Conservation (phyloP, 345 rosid genomes). For the Pistacia atlantica region DNA sequence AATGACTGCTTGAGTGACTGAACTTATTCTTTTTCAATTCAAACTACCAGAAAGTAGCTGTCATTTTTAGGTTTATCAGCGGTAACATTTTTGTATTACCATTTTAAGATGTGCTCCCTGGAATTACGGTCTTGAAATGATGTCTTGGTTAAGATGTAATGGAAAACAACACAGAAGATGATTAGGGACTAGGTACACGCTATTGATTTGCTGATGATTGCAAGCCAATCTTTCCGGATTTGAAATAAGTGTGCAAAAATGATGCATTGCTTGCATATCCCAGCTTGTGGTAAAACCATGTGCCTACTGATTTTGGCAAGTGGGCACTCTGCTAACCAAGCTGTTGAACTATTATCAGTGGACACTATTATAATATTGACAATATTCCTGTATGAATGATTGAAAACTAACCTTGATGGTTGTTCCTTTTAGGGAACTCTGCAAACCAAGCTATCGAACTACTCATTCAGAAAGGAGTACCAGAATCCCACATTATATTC, state of each 20-base stretch:
- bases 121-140: background rate
- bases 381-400: background rate
- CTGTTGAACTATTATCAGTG: no score
- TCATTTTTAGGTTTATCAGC: background rate
- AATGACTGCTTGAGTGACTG: background rate
- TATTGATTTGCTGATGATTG: background rate
- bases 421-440: constrained; percentile 68
- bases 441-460: constrained; percentile 93
- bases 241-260: background rate
- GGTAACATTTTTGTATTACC: background rate
- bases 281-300: background rate
- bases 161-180: background rate
- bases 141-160: background rate
- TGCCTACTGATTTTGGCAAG: background rate
- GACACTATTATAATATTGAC: background rate
- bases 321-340: background rate
- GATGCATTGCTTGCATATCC: no score
- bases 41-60: background rate
- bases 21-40: background rate
- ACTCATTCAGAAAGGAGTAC: constrained; percentile 90
- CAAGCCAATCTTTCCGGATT: background rate
- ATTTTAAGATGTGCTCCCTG: background rate
- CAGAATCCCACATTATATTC: constrained; percentile 95
- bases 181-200: background rate
- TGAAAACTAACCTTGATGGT: constrained; percentile 2